Percentiles rank a stretch among this genome's conserved stretches.
phyloP scores from a whole-genome alignment of 2,329 filamentous ascomycete genomes.

The Tricladium varicosporioides region DNA sequence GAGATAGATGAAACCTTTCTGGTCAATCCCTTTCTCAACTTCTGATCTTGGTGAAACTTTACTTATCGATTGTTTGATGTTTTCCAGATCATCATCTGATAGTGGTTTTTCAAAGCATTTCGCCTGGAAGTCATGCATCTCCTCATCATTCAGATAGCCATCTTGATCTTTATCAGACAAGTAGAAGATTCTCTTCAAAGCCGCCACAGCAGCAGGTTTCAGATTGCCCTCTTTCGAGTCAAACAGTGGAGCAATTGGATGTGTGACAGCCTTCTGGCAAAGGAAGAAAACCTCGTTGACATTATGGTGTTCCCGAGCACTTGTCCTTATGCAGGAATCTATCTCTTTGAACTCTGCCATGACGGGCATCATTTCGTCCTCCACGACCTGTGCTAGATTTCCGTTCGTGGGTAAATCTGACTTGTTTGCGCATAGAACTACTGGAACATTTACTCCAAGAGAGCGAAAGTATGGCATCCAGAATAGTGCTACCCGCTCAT shows the following conservation, averaged over 20 bases:
- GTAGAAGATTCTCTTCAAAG: constrained; percentile 88
- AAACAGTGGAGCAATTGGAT: constrained; percentile 93
- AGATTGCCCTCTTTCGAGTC: constrained; percentile 89
- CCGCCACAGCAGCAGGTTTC: constrained; percentile 85
- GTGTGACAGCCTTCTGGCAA: constrained; percentile 96
- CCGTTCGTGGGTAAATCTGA: constrained; percentile 78
- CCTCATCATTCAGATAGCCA: constrained; percentile 82
- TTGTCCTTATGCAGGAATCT: constrained; percentile 94
- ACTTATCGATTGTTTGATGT: constrained; percentile 85
- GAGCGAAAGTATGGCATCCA: constrained; percentile 99
- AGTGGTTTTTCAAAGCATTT: constrained; percentile 91
- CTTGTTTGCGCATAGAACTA: constrained; percentile 96
- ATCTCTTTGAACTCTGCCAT: constrained; percentile 99
- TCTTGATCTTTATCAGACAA: constrained; percentile 96
- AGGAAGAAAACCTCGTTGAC: constrained; percentile 97
- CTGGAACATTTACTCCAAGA: constrained; percentile 96
- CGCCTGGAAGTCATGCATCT: constrained; percentile 86
- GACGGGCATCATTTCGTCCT: constrained; percentile 96
- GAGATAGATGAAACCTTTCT: constrained; percentile 79
- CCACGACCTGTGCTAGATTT: constrained; percentile 78
- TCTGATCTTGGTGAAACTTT: constrained; percentile 63
- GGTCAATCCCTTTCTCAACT: constrained; percentile 71
- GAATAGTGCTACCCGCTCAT: constrained; percentile 93
- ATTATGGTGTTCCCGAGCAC: constrained; percentile 86
- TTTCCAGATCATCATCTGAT: constrained; percentile 75